Percentiles rank a stretch among this genome's conserved stretches.
Evolutionary conservation across 2,329 filamentous ascomycete genomes (phyloP).

Genomic region (Penicillium sp.): DNA sequence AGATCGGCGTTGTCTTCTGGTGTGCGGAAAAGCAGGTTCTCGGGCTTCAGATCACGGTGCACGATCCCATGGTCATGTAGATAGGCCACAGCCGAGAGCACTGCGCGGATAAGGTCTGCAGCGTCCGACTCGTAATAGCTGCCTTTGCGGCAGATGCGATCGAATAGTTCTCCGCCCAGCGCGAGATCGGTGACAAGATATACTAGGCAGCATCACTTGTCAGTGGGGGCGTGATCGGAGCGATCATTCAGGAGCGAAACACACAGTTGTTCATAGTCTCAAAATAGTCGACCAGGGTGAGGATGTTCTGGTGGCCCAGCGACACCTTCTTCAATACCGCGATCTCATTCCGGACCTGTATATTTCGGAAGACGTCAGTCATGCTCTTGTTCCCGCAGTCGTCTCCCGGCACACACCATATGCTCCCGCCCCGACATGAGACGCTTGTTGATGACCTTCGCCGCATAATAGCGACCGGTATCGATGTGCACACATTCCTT

Average conservation of each 20-base stretch:
- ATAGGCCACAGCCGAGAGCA: constrained; percentile 95
- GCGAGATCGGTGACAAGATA: constrained; percentile 97
- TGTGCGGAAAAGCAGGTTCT: constrained; percentile 94
- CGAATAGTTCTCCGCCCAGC: constrained; percentile 93
- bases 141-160: constrained; percentile 97
- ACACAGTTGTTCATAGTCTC: constrained; percentile 97
- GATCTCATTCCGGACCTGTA: constrained; percentile 91
- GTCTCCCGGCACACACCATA: constrained; percentile 64
- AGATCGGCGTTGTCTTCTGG: constrained; percentile 97
- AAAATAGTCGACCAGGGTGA: constrained; percentile 98
- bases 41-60: constrained; percentile 94
- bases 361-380: constrained; percentile 5
- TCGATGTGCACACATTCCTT: constrained; percentile 99
- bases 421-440: constrained; percentile 97
- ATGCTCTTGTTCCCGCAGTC: background rate
- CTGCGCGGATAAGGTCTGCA: constrained; percentile 89
- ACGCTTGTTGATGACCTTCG: constrained; percentile 98
- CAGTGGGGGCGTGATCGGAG: constrained; percentile 8
- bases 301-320: constrained; percentile 97
- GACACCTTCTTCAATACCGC: constrained; percentile 97
- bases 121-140: constrained; percentile 98
- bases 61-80: constrained; percentile 98
- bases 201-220: constrained; percentile 47
- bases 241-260: constrained; percentile 20
- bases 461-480: constrained; percentile 95